Base-by-base conservation (phyloP, 768 basidiomycete genomes). In the Termitomyces sp. region DNA sequence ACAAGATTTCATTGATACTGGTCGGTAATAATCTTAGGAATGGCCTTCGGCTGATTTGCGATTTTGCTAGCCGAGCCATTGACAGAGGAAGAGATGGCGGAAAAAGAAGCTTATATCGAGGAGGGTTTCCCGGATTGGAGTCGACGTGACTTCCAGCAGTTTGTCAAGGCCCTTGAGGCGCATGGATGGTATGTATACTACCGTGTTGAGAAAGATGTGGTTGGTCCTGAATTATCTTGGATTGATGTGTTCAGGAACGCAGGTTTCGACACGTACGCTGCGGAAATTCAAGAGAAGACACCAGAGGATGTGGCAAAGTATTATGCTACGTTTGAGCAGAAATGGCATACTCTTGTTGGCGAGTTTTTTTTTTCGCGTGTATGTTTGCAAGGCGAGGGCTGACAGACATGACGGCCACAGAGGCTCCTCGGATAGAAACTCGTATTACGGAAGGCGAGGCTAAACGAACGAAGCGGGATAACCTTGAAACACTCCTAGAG, bases 121-220 rank as follows among this genome's bases (percentile, higher is more conserved):
- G 76, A 88, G 55, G 95, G 95, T 16, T 98, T 98, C 75, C 82
- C 85, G 32, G 85, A 89, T 62, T 98, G 96, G 96, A 90, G 87
- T 68, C 82, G 92, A 63, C 84, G 93, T 37, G 94, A 98, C 68
- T 98, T 94, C 77, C 94, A 94, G 65, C 90, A 90, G 65, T 90
- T 98, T 66, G 79, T 95, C 47, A 82, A 86, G 41, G 90, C 84
- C 1, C 62, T 77, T 27, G 76, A 78, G 58, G 71, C 72, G 13
- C 85, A 92, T 66, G 95, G 95, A 59, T 91, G 92, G 89, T 90
- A 58, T 14, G 84, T 73, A 46, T 26, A 31, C 14, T 14, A 6
- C 6, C 9, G 31, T 46, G 12, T 41, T n/a, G 18, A 41, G 6
- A 18, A 32, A 13, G 24, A n/a, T 13, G 24, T 24, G 53, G 49